Percentiles rank a stretch among this genome's conserved stretches.
These are phyloP conservation scores for Brassica rapa DNA, from an alignment of 345 rosid genomes.

Conservation along the genomic window DNA sequence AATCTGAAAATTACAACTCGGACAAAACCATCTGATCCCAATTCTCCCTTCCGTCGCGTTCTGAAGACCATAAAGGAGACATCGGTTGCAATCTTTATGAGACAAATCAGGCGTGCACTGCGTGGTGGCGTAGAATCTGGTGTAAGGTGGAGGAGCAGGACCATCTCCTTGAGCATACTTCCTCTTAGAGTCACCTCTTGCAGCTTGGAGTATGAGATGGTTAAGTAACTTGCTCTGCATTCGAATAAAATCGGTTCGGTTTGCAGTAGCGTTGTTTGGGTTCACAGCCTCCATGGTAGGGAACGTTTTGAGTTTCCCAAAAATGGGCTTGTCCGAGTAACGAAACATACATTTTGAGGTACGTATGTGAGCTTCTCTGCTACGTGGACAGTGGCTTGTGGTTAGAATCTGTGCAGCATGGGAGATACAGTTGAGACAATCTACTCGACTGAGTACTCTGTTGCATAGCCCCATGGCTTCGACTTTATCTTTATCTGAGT, in stretches of 20 bases:
- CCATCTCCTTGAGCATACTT: slow-evolving; percentile 33
- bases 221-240: slow-evolving; percentile 20
- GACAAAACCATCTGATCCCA: slow-evolving; percentile 1
- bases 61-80: slow-evolving; percentile 17
- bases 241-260: slow-evolving; percentile 16
- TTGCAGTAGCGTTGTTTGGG: neutral
- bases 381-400: neutral
- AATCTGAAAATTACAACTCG: neutral
- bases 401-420: slow-evolving; percentile 13
- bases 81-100: slow-evolving; percentile 15
- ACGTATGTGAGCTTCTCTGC: slow-evolving; percentile 17
- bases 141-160: slow-evolving; percentile 8
- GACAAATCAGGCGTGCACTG: slow-evolving; percentile 30
- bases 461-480: slow-evolving; percentile 25
- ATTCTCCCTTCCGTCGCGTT: neutral
- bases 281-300: slow-evolving; percentile 1
- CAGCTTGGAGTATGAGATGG: slow-evolving; percentile 1
- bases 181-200: slow-evolving; percentile 16
- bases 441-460: slow-evolving; percentile 11
- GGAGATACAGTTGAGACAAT: slow-evolving; percentile 16
- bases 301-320: neutral
- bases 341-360: slow-evolving; percentile 31
- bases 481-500: slow-evolving; percentile 24
- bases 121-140: neutral
- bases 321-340: slow-evolving; percentile 21